A percentile compares a stretch with the other conserved stretches of the same genome.
These are phyloP conservation scores for Cucurbita ficifolia DNA, from an alignment of 306 rosid genomes.

Conservation along the genomic window DNA sequence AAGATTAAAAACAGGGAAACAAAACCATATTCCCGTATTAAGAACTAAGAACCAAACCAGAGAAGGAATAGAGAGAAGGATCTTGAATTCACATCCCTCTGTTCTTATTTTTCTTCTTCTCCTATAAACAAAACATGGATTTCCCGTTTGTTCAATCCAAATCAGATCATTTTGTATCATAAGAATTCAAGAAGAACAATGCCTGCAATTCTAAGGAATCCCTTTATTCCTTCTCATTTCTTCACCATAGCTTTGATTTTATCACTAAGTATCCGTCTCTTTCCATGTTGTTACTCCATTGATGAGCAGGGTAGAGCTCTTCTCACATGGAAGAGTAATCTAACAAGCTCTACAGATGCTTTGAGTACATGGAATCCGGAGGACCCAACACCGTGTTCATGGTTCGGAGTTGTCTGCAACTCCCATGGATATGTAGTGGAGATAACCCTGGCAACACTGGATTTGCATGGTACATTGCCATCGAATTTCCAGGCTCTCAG, in stretches of 20 bases:
- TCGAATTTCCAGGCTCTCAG: constrained; percentile 47
- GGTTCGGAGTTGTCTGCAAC: constrained; percentile 71
- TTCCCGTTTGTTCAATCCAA: constrained; percentile 87
- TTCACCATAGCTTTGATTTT: constrained; percentile 22
- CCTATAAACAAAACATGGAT: constrained; percentile 94
- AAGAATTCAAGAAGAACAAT: constrained; percentile 51
- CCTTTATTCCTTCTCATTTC: constrained; percentile 28
- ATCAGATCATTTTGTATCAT: constrained; percentile 34
- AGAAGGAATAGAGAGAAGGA: constrained; percentile 13
- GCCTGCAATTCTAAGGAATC: constrained; percentile 66
- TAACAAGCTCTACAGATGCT: constrained; percentile 27
- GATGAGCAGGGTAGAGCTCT: constrained; percentile 74
- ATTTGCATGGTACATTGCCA: constrained; percentile 68
- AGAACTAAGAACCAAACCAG: constrained; percentile 26
- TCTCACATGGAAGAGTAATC: constrained; percentile 56
- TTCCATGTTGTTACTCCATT: constrained; percentile 45
- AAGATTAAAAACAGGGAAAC: neutral
- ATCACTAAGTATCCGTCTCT: constrained; percentile 29
- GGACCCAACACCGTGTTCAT: constrained; percentile 50
- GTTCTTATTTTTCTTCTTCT: neutral
- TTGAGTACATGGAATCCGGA: constrained; percentile 52
- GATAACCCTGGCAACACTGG: constrained; percentile 35
- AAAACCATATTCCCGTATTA: constrained; percentile 2
- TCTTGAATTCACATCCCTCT: constrained; percentile 30
- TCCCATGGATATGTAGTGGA: constrained; percentile 38